A percentile compares a stretch with the other conserved stretches of the same genome.
Conservation (phyloP, 2,329 filamentous ascomycete genomes). For the Plectosphaerella plurivora region DNA sequence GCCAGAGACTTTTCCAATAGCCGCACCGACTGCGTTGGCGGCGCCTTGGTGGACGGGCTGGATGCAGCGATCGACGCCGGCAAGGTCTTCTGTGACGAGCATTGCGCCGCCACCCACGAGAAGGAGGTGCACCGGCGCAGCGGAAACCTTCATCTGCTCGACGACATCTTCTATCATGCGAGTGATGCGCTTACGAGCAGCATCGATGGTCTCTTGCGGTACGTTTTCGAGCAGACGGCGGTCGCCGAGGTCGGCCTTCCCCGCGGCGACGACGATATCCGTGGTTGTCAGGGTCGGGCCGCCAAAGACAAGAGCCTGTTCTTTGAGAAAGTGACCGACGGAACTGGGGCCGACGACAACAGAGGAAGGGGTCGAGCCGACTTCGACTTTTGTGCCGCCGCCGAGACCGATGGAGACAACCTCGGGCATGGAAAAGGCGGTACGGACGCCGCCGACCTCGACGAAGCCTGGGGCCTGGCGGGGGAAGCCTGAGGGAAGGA, state of each 20-base stretch:
- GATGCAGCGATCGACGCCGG: constrained; percentile 45
- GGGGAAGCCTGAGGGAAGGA: constrained; percentile 55
- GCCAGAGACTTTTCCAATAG: constrained; percentile 50
- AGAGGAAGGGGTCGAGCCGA: neutral
- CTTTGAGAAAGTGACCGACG: constrained; percentile 45
- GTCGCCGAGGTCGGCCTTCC: constrained; percentile 25
- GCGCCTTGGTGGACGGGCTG: constrained; percentile 48
- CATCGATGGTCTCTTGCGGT: constrained; percentile 12
- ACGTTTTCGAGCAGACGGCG: constrained; percentile 19
- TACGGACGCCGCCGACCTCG: constrained; percentile 53
- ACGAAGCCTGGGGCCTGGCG: constrained; percentile 55
- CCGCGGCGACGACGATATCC: constrained; percentile 41
- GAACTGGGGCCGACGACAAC: constrained; percentile 52
- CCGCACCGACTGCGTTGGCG: constrained; percentile 58
- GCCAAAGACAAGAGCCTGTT: constrained; percentile 47
- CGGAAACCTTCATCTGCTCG: constrained; percentile 52
- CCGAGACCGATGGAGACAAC: constrained; percentile 53
- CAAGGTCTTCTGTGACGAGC: constrained; percentile 40
- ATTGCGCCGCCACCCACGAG: constrained; percentile 56
- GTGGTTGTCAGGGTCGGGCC: constrained; percentile 48
- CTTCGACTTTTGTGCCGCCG: constrained; percentile 38
- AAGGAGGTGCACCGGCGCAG: constrained; percentile 45
- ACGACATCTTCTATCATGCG: constrained; percentile 45
- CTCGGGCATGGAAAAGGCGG: constrained; percentile 55
- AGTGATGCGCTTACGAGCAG: constrained; percentile 30